Evolutionary conservation across 2,329 filamentous ascomycete species (phyloP).

Genomic region (Colletotrichum salicis): DNA sequence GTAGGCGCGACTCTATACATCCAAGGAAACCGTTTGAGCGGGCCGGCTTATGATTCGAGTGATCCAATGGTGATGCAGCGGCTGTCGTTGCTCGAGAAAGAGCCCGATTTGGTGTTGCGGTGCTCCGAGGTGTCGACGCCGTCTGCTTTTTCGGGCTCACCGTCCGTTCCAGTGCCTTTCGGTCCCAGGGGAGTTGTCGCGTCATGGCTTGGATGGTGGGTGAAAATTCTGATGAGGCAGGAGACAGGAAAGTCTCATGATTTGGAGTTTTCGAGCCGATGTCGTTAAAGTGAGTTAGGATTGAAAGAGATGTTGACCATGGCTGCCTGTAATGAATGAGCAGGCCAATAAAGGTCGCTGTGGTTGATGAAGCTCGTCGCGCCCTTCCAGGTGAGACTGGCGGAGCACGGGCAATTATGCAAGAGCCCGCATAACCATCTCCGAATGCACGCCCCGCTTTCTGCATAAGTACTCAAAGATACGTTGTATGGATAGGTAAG

Average conservation of each 20-base stretch:
- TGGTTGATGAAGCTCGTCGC: background rate
- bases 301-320: background rate
- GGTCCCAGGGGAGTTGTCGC: slow-evolving; percentile 59
- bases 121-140: background rate
- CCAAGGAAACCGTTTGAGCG: slow-evolving; percentile 2
- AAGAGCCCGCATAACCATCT: background rate
- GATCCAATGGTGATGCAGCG: background rate
- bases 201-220: slow-evolving; percentile 51
- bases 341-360: background rate
- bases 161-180: slow-evolving; percentile 3
- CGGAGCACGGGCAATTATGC: slow-evolving; percentile 1
- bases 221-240: background rate
- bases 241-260: background rate
- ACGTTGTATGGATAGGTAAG: too few species aligned
- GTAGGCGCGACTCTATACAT: background rate
- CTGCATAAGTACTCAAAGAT: too few species aligned
- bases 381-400: background rate
- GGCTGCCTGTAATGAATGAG: background rate
- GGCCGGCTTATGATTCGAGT: background rate
- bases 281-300: background rate
- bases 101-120: background rate
- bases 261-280: background rate
- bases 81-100: background rate
- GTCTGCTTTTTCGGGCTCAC: background rate
- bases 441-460: too few species aligned